Evolutionary conservation across 2,329 filamentous ascomycete genomes (phyloP).

Genomic region (Aspergillus floridensis): DNA sequence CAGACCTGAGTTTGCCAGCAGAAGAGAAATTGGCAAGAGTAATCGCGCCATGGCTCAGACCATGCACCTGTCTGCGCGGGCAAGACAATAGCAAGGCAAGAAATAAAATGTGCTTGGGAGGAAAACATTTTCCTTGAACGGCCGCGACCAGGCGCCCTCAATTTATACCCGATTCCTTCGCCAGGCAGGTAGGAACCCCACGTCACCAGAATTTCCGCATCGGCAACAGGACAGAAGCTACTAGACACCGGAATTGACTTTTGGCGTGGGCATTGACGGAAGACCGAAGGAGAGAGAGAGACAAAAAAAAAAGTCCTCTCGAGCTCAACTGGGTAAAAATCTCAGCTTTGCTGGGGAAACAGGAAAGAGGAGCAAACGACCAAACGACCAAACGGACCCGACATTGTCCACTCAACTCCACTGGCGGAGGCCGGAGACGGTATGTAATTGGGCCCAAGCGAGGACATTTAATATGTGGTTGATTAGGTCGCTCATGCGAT

Average conservation of each 20-base stretch:
- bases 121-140: background rate
- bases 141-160: background rate
- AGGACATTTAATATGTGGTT: background rate
- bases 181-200: background rate
- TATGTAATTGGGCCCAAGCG: background rate
- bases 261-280: background rate
- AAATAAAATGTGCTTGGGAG: background rate
- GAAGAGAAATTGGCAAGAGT: conserved; percentile 6
- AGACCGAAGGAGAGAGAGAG: background rate
- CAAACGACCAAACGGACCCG: background rate
- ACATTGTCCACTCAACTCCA: background rate
- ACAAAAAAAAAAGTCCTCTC: background rate
- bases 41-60: conserved; percentile 12
- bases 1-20: conserved; percentile 13
- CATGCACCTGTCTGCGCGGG: background rate
- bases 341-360: background rate
- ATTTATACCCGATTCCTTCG: background rate
- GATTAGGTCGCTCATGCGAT: background rate
- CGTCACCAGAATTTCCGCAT: background rate
- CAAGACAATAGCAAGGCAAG: background rate
- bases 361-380: background rate
- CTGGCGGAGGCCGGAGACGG: background rate
- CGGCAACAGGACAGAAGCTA: background rate
- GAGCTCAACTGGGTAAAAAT: background rate
- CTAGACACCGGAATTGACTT: background rate